Evolutionary conservation across 2,329 filamentous ascomycete species (phyloP).

Genomic region (Orbilia blumenaviensis): DNA sequence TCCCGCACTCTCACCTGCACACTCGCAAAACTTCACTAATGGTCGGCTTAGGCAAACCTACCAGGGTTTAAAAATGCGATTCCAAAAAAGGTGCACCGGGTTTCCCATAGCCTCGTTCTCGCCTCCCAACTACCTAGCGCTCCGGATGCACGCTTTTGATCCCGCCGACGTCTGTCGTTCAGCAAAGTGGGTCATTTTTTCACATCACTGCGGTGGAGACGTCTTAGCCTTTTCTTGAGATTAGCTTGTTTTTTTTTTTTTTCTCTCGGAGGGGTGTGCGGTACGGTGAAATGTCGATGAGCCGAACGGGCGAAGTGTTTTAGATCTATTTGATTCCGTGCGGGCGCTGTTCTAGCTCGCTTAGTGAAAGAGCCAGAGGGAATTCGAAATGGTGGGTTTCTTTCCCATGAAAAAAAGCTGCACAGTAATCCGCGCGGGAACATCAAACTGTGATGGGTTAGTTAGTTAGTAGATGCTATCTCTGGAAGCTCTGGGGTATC

Average conservation of each 20-base stretch:
- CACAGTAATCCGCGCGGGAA: constrained; percentile 18
- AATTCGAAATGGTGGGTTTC: neutral
- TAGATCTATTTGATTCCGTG: constrained; percentile 8
- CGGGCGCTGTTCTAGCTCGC: too few relatives aligned
- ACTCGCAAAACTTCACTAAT: too few relatives aligned
- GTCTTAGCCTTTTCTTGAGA: constrained; percentile 13
- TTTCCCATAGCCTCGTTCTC: constrained; percentile 9
- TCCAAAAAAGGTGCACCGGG: neutral
- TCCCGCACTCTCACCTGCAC: too few relatives aligned
- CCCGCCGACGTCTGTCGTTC: constrained; percentile 3
- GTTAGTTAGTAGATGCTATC: neutral
- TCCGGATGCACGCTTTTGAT: constrained; percentile 3
- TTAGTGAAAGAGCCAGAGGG: too few relatives aligned
- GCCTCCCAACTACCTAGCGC: constrained; percentile 11
- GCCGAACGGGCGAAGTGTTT: constrained; percentile 14
- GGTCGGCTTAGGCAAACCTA: too few relatives aligned
- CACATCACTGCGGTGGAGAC: neutral
- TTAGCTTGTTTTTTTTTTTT: constrained; percentile 5
- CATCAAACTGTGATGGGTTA: constrained; percentile 1
- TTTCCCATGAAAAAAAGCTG: neutral
- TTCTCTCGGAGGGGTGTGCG: neutral
- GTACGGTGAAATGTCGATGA: neutral
- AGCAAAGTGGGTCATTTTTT: constrained; percentile 1
- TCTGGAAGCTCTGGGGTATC: neutral
- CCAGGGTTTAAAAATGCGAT: neutral